phyloP scores from a whole-genome alignment of 176 grass and related monocot species.

The Dactylis glomerata region DNA sequence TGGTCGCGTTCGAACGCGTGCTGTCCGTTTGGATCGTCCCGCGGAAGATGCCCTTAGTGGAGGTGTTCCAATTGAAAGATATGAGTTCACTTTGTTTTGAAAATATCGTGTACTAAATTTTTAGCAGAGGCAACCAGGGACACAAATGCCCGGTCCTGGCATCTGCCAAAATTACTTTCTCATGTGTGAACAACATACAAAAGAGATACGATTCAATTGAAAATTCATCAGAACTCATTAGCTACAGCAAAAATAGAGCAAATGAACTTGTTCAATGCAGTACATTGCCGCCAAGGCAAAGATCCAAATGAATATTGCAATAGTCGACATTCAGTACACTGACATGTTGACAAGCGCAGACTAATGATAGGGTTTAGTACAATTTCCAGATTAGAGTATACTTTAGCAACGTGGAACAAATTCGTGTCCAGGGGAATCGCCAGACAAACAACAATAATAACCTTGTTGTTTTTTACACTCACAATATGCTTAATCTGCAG shows the following conservation, averaged over 20 bases:
- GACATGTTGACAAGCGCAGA: neutral
- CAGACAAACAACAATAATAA: neutral
- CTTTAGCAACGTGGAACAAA: neutral
- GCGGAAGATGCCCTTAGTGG: too few relatives aligned
- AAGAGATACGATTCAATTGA: too few relatives aligned
- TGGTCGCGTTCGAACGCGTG: too few relatives aligned
- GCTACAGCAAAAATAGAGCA: neutral
- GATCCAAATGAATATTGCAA: neutral
- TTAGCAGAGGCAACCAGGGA: neutral
- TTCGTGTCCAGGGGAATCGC: neutral
- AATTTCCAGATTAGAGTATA: neutral
- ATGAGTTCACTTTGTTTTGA: too few relatives aligned
- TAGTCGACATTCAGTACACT: neutral
- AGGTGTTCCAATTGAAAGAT: too few relatives aligned
- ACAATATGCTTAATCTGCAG: too few relatives aligned
- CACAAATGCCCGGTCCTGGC: too few relatives aligned
- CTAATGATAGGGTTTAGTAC: neutral
- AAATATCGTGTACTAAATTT: neutral
- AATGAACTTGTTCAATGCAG: neutral
- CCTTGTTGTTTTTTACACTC: neutral
- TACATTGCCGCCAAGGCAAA: neutral
- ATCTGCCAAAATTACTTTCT: too few relatives aligned
- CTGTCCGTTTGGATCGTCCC: too few relatives aligned
- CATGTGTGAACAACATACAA: too few relatives aligned
- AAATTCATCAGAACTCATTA: neutral